Conservation (phyloP, 1,284 basidiomycete genomes). For the Microbotryum silenes-acaulis region DNA sequence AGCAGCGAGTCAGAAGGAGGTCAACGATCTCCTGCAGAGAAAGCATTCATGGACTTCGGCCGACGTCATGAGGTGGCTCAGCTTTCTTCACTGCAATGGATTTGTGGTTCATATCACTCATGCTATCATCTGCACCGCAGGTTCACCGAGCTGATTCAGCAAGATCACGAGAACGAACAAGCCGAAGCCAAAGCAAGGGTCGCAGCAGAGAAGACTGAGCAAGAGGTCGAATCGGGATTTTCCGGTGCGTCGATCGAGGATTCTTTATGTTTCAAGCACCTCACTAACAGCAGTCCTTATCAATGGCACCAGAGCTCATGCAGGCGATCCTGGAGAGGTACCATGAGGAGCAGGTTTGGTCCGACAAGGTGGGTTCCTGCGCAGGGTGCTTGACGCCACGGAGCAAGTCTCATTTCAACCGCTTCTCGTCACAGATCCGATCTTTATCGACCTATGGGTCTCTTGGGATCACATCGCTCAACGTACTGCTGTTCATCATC, state of each 20-base stretch:
- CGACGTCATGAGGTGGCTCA: conserved; percentile 51
- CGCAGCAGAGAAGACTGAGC: conserved; percentile 59
- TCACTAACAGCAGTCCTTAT: not conserved
- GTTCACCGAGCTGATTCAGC: conserved; percentile 76
- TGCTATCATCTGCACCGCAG: conserved; percentile 35
- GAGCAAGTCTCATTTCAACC: not conserved
- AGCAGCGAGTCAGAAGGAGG: conserved; percentile 67
- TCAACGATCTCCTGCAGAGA: conserved; percentile 82
- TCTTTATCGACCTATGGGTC: conserved; percentile 84
- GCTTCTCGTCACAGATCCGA: conserved; percentile 50
- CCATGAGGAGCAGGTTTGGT: conserved; percentile 96
- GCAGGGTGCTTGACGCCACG: not conserved
- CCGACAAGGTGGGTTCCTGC: conserved; percentile 58
- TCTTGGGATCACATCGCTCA: conserved; percentile 70
- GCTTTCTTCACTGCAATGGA: not conserved
- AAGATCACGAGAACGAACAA: conserved; percentile 76
- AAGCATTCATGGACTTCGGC: conserved; percentile 70
- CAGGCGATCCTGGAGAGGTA: conserved; percentile 73
- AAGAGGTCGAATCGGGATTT: conserved; percentile 73
- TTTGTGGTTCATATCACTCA: not conserved
- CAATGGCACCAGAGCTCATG: conserved; percentile 54
- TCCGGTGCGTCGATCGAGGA: conserved; percentile 38
- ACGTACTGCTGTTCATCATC: conserved; percentile 75
- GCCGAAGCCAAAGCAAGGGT: conserved; percentile 62
- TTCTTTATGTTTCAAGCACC: not conserved